Evolutionary conservation across 768 basidiomycete species (phyloP).

Genomic region (Xerocomellus dryophilus): DNA sequence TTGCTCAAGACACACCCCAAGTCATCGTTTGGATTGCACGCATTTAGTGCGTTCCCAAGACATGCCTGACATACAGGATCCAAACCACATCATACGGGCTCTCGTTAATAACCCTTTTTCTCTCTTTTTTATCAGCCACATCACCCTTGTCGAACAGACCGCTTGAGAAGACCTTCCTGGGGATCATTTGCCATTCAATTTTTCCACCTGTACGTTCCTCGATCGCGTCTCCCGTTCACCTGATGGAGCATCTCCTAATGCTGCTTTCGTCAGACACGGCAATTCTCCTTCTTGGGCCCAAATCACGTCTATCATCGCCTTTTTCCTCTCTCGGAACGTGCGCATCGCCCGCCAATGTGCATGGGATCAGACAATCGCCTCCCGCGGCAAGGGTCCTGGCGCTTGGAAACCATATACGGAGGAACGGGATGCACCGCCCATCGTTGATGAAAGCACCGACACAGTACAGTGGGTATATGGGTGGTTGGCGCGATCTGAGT

Average conservation of each 20-base stretch:
- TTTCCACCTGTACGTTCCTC: conserved; percentile 63
- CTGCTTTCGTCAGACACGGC: conserved; percentile 55
- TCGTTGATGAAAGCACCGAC: conserved; percentile 30
- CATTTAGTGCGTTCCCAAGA: too few relatives aligned
- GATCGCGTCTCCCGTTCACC: neutral
- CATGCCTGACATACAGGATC: conserved; percentile 63
- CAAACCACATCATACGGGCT: conserved; percentile 62
- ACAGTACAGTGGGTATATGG: conserved; percentile 19
- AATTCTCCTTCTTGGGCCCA: conserved; percentile 72
- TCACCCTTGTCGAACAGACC: conserved; percentile 26
- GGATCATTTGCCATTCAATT: conserved; percentile 62
- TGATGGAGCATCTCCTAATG: neutral
- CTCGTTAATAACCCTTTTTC: conserved; percentile 23
- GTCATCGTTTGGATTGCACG: too few relatives aligned
- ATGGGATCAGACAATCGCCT: conserved; percentile 79
- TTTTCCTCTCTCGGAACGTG: conserved; percentile 83
- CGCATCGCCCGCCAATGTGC: conserved; percentile 73
- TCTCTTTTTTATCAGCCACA: conserved; percentile 26
- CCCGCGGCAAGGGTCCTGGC: conserved; percentile 74
- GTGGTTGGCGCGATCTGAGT: conserved; percentile 3
- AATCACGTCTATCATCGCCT: conserved; percentile 69
- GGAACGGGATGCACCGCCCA: conserved; percentile 69
- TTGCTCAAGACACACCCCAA: too few relatives aligned
- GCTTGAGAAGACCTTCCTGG: conserved; percentile 56
- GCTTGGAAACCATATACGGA: conserved; percentile 87